Evolutionary conservation across 2,329 filamentous ascomycete genomes (phyloP).

Genomic region (Endocalyx cinctus): DNA sequence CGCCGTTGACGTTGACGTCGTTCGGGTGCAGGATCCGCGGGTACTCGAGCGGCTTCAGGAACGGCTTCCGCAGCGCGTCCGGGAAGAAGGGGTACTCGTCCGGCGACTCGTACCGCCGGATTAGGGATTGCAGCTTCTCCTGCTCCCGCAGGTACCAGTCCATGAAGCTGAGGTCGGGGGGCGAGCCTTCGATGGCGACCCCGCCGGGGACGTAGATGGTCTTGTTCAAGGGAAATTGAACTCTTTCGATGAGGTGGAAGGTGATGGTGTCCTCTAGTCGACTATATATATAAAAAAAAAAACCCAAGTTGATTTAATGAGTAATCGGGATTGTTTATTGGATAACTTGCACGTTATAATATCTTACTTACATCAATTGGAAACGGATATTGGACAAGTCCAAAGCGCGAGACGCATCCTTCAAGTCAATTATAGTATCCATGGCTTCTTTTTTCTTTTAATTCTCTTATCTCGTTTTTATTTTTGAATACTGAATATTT

Average conservation of each 20-base stretch:
- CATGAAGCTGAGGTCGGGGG: slow-evolving; percentile 64
- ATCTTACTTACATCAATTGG: slow-evolving; percentile 75
- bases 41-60: slow-evolving; percentile 85
- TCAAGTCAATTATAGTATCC: slow-evolving; percentile 87
- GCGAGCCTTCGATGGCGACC: slow-evolving; percentile 61
- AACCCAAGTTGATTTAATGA: neutral
- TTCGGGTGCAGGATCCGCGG: slow-evolving; percentile 84
- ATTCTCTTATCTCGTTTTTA: neutral
- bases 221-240: slow-evolving; percentile 91
- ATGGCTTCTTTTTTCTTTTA: too few relatives aligned
- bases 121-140: slow-evolving; percentile 84
- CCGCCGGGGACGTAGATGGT: slow-evolving; percentile 81
- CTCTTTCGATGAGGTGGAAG: slow-evolving; percentile 93
- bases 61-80: slow-evolving; percentile 68
- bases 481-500: neutral
- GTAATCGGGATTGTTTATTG: neutral
- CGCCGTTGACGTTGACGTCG: slow-evolving; percentile 81
- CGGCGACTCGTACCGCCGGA: slow-evolving; percentile 90
- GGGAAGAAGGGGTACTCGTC: slow-evolving; percentile 99
- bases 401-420: slow-evolving; percentile 77
- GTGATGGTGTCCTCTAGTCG: slow-evolving; percentile 97
- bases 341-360: neutral
- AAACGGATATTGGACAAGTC: slow-evolving; percentile 90
- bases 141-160: slow-evolving; percentile 93
- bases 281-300: slow-evolving; percentile 41